Base-by-base conservation (phyloP, 2,329 filamentous ascomycete species). In the Penicillium frequentans region DNA sequence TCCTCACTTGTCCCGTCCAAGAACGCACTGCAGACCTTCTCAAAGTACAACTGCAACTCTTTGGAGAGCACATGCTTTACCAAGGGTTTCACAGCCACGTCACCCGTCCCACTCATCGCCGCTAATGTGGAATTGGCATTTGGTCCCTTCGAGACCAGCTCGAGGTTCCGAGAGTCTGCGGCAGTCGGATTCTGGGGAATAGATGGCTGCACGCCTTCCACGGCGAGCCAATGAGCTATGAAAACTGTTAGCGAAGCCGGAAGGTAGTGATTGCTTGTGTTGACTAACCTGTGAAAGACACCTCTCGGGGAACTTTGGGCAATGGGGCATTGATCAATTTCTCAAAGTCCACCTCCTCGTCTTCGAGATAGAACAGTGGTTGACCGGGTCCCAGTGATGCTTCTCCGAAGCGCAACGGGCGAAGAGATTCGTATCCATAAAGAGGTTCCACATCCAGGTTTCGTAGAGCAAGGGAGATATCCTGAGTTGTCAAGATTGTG, bases 271-370 rank as follows among this genome's bases (percentile, higher is more conserved):
- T 2, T 44, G 35, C 23, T 52, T 6, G 6, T 65, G 82, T 55
- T 79, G 39, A 42, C 39, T 5, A 23, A 93, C 91, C 90, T 42
- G 93, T 98, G 71, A 97, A 93, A 59, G 87, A 91, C 68, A 95
- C 89, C 74, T 99, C 95, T 49, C 93, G 84, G 33, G 95, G 95
- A 29, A 99, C 93, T 75, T 96, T 97, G 26, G 95, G 95, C 64
- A 99, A 77, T 5, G 95, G 91, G 63, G 92, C 92, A 77, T 99
- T 99, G 73, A 99, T 97, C 64, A 99, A 81, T 81, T 98, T 98
- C 79, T 99, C 95, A 71, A 99, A 98, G 75, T 99, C 95, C 54
- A 98, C 89, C 79, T 99, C 95, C 71, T 99, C 95, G 73, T 99
- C 95, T 71, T 99, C 95, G 37, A 99, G 90, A 73, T 99, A 99